A percentile compares a stretch with the other conserved stretches of the same genome.
These are phyloP conservation scores for Phaeophleospora eucalypticola DNA, from an alignment of 2,329 filamentous ascomycete genomes.

Conservation along the genomic window DNA sequence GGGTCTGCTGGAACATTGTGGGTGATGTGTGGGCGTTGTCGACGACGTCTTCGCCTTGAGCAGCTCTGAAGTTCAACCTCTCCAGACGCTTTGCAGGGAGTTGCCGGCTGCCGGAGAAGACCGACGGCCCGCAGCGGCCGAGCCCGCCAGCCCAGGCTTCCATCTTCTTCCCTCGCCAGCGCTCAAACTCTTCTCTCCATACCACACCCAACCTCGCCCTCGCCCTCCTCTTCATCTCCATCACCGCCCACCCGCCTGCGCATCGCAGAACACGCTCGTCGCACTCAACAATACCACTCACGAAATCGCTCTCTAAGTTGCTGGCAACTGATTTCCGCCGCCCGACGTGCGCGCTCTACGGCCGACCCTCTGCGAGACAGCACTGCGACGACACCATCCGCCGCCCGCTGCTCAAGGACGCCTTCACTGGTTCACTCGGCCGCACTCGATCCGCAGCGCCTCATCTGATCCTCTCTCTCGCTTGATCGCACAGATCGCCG, in stretches of 20 bases:
- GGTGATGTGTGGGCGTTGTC: constrained; percentile 20
- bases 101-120: neutral
- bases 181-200: constrained; percentile 7
- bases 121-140: too few relatives aligned
- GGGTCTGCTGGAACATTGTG: constrained; percentile 58
- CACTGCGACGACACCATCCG: constrained; percentile 14
- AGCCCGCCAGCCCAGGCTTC: neutral
- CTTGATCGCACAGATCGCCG: constrained; percentile 1
- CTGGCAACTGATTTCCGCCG: constrained; percentile 23
- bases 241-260: constrained; percentile 19
- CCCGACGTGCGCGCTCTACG: constrained; percentile 29
- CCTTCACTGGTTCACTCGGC: constrained; percentile 56
- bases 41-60: neutral
- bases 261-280: constrained; percentile 24
- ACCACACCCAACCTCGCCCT: constrained; percentile 10
- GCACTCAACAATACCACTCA: constrained; percentile 6
- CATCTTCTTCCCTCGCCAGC: constrained; percentile 4
- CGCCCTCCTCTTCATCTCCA: constrained; percentile 18
- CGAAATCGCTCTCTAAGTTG: constrained; percentile 13
- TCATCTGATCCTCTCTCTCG: constrained; percentile 4
- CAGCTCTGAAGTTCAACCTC: neutral
- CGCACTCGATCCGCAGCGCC: constrained; percentile 28
- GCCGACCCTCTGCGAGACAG: constrained; percentile 29
- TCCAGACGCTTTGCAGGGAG: neutral
- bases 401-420: constrained; percentile 44